Evolutionary conservation across 768 basidiomycete genomes (phyloP).

Genomic region (Mycena chlorophos): DNA sequence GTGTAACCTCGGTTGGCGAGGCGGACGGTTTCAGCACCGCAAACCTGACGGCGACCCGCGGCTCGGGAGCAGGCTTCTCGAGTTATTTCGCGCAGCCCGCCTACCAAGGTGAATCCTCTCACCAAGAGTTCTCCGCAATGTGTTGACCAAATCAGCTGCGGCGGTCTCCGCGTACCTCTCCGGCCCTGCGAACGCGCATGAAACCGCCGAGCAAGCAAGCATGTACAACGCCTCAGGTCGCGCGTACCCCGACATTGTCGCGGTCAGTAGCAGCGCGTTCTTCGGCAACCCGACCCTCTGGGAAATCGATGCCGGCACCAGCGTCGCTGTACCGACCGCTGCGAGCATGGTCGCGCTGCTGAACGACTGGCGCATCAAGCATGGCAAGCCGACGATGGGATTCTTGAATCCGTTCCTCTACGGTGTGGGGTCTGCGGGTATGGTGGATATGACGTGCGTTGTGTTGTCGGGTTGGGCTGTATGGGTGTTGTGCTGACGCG

Average conservation of each 20-base stretch:
- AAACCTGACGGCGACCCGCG: not conserved
- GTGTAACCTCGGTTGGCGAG: slow-evolving; percentile 18
- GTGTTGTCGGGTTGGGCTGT: slow-evolving; percentile 40
- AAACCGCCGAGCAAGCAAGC: slow-evolving; percentile 18
- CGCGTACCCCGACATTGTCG: slow-evolving; percentile 37
- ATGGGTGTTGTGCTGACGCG: slow-evolving; percentile 26
- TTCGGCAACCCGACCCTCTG: slow-evolving; percentile 29
- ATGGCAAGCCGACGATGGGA: slow-evolving; percentile 35
- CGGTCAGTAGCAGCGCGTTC: slow-evolving; percentile 34
- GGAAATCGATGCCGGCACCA: slow-evolving; percentile 35
- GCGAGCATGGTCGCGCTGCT: slow-evolving; percentile 42
- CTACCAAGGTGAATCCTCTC: slow-evolving; percentile 35
- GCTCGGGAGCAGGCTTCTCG: slow-evolving; percentile 42
- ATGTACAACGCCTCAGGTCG: slow-evolving; percentile 38
- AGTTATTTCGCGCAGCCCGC: slow-evolving; percentile 38
- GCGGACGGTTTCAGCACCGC: not conserved
- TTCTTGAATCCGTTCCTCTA: slow-evolving; percentile 44
- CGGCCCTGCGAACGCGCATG: slow-evolving; percentile 24
- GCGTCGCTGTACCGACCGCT: slow-evolving; percentile 36
- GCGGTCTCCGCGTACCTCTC: slow-evolving; percentile 24
- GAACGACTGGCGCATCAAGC: slow-evolving; percentile 41
- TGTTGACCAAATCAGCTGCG: slow-evolving; percentile 3
- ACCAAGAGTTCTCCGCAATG: too few species aligned
- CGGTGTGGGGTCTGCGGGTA: slow-evolving; percentile 22
- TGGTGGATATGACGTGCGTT: slow-evolving; percentile 41